phyloP scores from a whole-genome alignment of 805 yeast genomes.

The Jamesozyma jinghongensis region DNA sequence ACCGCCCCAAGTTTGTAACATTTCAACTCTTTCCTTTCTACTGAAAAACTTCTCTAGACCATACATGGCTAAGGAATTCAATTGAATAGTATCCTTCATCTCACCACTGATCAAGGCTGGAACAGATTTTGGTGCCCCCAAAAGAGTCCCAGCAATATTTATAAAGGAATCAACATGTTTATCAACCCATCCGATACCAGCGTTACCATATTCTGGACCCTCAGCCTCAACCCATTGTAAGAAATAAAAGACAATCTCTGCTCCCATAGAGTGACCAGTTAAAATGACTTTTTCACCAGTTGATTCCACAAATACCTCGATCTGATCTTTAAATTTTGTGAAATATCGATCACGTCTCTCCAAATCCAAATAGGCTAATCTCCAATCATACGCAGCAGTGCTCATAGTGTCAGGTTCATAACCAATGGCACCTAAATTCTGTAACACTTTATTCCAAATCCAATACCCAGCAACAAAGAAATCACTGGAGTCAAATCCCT shows the following conservation, averaged over 20 bases:
- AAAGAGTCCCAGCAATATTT: slow-evolving; percentile 79
- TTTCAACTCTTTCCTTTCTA: slow-evolving; percentile 76
- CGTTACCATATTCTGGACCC: slow-evolving; percentile 76
- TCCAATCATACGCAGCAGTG: slow-evolving; percentile 94
- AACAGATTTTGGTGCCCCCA: slow-evolving; percentile 92
- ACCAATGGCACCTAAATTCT: slow-evolving; percentile 87
- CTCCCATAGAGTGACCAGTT: slow-evolving; percentile 94
- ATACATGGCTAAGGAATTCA: slow-evolving; percentile 85
- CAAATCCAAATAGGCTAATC: slow-evolving; percentile 79
- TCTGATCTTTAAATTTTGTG: slow-evolving; percentile 58
- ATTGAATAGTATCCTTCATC: slow-evolving; percentile 94
- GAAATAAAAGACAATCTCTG: slow-evolving; percentile 81
- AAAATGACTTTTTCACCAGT: slow-evolving; percentile 64
- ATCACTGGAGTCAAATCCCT: slow-evolving; percentile 95
- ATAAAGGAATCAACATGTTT: slow-evolving; percentile 71
- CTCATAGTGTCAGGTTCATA: slow-evolving; percentile 87
- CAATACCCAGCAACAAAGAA: slow-evolving; percentile 96
- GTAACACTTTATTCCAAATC: slow-evolving; percentile 97
- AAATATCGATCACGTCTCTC: slow-evolving; percentile 85
- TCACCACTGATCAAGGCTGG: slow-evolving; percentile 94
- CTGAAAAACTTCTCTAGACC: slow-evolving; percentile 93
- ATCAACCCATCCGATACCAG: slow-evolving; percentile 86
- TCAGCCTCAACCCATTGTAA: slow-evolving; percentile 94
- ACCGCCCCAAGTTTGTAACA: slow-evolving; percentile 84
- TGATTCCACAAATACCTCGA: slow-evolving; percentile 48